Evolutionary conservation across 306 rosid genomes (phyloP).

Genomic region (Acacia crassicarpa): DNA sequence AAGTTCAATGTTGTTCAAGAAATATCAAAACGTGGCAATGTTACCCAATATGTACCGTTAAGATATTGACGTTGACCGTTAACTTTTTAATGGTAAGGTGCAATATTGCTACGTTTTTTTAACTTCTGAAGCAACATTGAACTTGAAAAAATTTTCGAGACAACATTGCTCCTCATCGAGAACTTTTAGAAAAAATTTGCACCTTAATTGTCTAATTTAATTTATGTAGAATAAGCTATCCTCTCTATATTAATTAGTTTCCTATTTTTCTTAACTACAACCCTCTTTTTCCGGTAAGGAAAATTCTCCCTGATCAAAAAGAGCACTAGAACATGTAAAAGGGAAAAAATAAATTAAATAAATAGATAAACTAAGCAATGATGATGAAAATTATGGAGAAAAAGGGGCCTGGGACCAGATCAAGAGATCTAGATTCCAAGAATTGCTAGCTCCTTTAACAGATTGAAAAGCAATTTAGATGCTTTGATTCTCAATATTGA

Average conservation of each 20-base stretch:
- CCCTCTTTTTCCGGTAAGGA: neutral
- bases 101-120: too few relatives aligned
- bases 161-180: too few relatives aligned
- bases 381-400: neutral
- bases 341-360: neutral
- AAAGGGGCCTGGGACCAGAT: neutral
- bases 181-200: too few relatives aligned
- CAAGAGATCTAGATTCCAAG: neutral
- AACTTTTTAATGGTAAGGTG: too few relatives aligned
- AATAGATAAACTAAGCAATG: neutral
- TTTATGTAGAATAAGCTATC: too few relatives aligned
- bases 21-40: too few relatives aligned
- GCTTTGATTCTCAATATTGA: neutral
- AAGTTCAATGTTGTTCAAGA: fast-evolving
- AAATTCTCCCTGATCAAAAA: neutral
- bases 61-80: too few relatives aligned
- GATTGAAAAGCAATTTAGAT: constrained; percentile 10
- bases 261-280: neutral
- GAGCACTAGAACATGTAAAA: neutral
- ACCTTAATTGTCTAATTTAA: too few relatives aligned
- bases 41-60: too few relatives aligned
- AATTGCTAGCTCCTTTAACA: neutral
- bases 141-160: too few relatives aligned
- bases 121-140: too few relatives aligned
- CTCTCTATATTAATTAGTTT: neutral